phyloP scores from a whole-genome alignment of 169 alveolate species.

The Eimeria falciformis region DNA sequence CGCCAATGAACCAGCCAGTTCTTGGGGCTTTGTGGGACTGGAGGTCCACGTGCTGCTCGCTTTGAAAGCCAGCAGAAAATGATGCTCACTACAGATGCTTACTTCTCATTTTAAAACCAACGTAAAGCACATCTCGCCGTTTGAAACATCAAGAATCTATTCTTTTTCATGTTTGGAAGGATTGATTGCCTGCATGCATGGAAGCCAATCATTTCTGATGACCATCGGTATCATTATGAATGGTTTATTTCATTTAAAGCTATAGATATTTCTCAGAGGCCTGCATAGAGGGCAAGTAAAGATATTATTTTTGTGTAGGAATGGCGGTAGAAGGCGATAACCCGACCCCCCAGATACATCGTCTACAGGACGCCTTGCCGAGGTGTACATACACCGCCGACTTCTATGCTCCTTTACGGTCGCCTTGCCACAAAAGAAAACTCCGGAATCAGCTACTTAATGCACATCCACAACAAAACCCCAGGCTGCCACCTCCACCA shows the following conservation, averaged over 20 bases:
- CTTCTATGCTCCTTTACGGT: slow-evolving; percentile 35
- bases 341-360: slow-evolving; percentile 52
- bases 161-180: neutral
- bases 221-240: too few species aligned
- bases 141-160: neutral
- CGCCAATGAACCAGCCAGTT: too few species aligned
- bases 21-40: too few species aligned
- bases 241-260: too few species aligned
- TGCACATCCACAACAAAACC: slow-evolving; percentile 6
- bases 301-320: neutral
- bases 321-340: slow-evolving; percentile 38
- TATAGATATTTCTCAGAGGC: neutral
- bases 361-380: neutral
- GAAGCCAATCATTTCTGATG: neutral
- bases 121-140: neutral
- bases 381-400: slow-evolving; percentile 26
- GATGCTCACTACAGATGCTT: too few species aligned
- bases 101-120: too few species aligned
- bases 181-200: slow-evolving; percentile 7
- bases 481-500: neutral
- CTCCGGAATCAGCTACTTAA: neutral
- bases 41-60: too few species aligned
- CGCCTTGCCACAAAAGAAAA: neutral
- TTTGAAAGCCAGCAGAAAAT: too few species aligned
- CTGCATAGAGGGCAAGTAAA: neutral